phyloP scores from a whole-genome alignment of 371 early-diverging fungal genomes.

The Umbelopsis sp. region DNA sequence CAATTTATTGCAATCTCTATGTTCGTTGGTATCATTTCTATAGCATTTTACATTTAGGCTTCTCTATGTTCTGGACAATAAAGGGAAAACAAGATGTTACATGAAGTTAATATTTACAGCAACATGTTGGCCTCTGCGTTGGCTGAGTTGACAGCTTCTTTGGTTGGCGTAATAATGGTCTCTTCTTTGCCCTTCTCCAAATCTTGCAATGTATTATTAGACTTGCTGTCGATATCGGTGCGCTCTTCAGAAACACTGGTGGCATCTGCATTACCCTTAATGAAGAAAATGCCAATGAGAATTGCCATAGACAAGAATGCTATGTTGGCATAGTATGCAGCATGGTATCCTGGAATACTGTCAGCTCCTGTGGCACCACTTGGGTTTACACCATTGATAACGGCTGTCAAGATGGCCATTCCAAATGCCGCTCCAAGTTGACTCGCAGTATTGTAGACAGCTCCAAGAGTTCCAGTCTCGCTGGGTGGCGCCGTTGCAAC shows the following conservation, averaged over 20 bases:
- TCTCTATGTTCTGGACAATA: too few species aligned
- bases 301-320: not conserved
- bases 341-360: constrained; percentile 9
- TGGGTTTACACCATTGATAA: constrained; percentile 4
- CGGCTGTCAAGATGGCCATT: constrained; percentile 19
- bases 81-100: too few species aligned
- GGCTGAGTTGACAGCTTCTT: too few species aligned
- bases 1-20: too few species aligned
- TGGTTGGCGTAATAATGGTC: not conserved
- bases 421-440: constrained; percentile 19
- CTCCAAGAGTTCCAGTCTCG: constrained; percentile 19
- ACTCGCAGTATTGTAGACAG: constrained; percentile 13
- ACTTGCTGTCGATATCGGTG: not conserved
- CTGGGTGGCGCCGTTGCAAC: constrained; percentile 2
- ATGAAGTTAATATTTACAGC: too few species aligned
- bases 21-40: too few species aligned
- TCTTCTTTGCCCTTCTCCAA: not conserved
- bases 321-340: not conserved
- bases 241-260: too few species aligned
- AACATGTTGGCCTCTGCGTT: not conserved
- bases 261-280: not conserved
- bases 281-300: not conserved
- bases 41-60: too few species aligned
- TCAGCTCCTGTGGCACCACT: not conserved
- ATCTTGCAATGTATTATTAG: not conserved